Base-by-base conservation (phyloP, 768 basidiomycete genomes). In the Collybia nuda region DNA sequence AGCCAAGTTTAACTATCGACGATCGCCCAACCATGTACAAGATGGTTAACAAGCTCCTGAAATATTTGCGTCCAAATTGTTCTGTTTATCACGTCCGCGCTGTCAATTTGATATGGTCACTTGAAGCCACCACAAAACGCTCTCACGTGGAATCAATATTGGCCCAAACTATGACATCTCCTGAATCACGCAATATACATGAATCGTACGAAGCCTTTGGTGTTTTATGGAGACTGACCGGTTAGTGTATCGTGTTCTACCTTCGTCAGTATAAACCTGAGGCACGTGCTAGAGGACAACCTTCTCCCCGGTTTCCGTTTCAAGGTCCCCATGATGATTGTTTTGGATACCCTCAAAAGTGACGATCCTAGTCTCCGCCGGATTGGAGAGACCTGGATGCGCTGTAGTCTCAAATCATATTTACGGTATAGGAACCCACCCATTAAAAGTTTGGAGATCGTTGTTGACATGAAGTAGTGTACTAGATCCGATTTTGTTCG, bases 331-430 rank as follows among this genome's bases (percentile, higher is more conserved):
- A 78, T 98, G 80, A 86, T 93, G 78, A 82, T 86, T 39, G 84
- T 96, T 24, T 69, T 98, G 44, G 93, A 96, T 61, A 84, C 86
- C 0, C 68, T 98, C 42, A 86, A 85, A 59, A 85, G 77, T 35
- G 84, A 86, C 26, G 85, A 93, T 56, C 89, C 92, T 6, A 71
- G 70, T 52, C 66, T 89, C 8, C 84, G 88, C 22, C 80, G 93
- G 9, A 76, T 90, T 26, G 91, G 90, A 12, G 96, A 98, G 66
- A 93, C 93, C 0, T 99, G 97, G 97, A 93, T 99, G 88, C 81
- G 95, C 22, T 93, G 92, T 62, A 93, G 85, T 59, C 75, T 98
- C 24, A 90, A 88, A 64, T 95, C 93, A 1, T 96, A 96, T 64
- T 73, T 93, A 51, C 82, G 95, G 93, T 94, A 67, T 29, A 74